Evolutionary conservation across 805 yeast species (phyloP).

Genomic region (Tetrapisispora arboricola): DNA sequence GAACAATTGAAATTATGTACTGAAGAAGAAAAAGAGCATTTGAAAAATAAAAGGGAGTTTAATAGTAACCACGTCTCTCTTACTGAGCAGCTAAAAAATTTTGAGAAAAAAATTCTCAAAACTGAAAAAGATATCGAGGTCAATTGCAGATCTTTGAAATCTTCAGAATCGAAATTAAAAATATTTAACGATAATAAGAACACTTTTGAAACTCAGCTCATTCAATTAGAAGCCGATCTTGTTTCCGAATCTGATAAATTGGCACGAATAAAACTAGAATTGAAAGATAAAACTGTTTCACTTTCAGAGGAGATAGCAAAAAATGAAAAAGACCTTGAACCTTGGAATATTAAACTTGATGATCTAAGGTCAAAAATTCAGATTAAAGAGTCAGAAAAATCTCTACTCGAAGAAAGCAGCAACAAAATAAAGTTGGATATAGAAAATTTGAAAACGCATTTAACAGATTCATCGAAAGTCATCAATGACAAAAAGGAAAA

Average conservation of each 20-base stretch:
- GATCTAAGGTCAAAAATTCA: constrained; percentile 53
- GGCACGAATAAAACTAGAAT: constrained; percentile 50
- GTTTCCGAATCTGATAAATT: constrained; percentile 45
- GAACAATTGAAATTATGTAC: constrained; percentile 21
- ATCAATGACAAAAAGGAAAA: constrained; percentile 43
- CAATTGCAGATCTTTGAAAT: constrained; percentile 36
- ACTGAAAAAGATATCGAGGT: constrained; percentile 42
- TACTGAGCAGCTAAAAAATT: constrained; percentile 69
- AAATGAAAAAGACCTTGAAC: constrained; percentile 61
- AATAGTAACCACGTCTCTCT: constrained; percentile 55
- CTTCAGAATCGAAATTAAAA: constrained; percentile 38
- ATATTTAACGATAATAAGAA: constrained; percentile 36
- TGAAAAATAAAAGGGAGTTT: constrained; percentile 23
- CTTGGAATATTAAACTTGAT: constrained; percentile 66
- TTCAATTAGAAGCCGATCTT: constrained; percentile 36
- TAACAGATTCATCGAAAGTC: constrained; percentile 37
- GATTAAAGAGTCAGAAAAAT: constrained; percentile 56
- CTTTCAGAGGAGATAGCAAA: constrained; percentile 55
- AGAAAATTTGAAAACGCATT: constrained; percentile 33
- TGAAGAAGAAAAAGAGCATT: constrained; percentile 20
- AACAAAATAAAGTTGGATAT: constrained; percentile 36
- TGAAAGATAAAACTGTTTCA: constrained; percentile 65
- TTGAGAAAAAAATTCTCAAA: constrained; percentile 48
- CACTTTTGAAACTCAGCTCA: constrained; percentile 37
- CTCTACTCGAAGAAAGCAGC: constrained; percentile 42